These are phyloP conservation scores for Umbelopsis sp. DNA, from an alignment of 192 early-diverging fungal genomes.

Conservation along the genomic window DNA sequence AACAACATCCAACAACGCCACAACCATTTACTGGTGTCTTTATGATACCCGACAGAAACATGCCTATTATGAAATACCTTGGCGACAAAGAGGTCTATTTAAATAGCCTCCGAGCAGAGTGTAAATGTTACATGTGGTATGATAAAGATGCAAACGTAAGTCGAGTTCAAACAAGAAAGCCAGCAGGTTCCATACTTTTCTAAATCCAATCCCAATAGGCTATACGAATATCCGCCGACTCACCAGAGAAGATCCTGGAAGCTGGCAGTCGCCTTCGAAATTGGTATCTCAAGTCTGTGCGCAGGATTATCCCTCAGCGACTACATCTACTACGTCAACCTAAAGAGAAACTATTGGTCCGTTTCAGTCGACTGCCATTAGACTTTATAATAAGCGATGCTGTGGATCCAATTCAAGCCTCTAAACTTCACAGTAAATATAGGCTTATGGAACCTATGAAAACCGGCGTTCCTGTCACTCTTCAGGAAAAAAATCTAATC, in stretches of 20 bases:
- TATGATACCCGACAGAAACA: conserved; percentile 23
- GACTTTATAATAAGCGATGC: background rate
- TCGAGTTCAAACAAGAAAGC: background rate
- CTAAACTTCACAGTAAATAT: background rate
- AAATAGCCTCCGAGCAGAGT: conserved; percentile 37
- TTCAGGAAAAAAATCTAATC: conserved; percentile 22
- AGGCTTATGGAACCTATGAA: conserved; percentile 23
- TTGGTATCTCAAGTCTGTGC: conserved; percentile 35
- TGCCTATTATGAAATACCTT: conserved; percentile 24
- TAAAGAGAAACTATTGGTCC: conserved; percentile 10
- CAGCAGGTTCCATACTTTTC: background rate
- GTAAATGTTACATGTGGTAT: conserved; percentile 42
- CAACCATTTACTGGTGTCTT: conserved; percentile 32
- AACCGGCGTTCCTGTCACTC: background rate
- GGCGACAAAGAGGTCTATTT: conserved; percentile 37
- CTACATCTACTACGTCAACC: conserved; percentile 24
- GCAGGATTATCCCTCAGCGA: background rate
- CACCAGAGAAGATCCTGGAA: conserved; percentile 13
- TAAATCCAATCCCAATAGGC: background rate
- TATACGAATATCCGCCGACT: conserved; percentile 21
- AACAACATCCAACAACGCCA: conserved; percentile 11
- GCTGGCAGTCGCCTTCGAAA: conserved; percentile 39
- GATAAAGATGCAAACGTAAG: conserved; percentile 21
- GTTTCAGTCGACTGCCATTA: conserved; percentile 13
- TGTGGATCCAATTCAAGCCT: background rate